These are phyloP conservation scores for Hyparrhenia diplandra DNA, from an alignment of 176 grass and related monocot species.

Conservation along the genomic window DNA sequence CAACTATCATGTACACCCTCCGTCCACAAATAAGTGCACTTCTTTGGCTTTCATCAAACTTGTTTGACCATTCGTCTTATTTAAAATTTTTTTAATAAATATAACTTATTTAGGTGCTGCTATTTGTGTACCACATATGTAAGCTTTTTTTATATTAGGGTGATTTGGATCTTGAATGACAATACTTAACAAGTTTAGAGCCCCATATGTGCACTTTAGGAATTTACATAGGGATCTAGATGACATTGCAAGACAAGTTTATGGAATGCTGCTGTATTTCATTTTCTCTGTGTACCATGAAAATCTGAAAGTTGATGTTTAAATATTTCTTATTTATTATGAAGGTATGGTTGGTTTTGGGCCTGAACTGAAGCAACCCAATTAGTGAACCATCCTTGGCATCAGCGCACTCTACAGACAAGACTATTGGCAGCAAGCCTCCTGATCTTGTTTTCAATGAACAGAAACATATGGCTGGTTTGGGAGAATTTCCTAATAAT, in stretches of 20 bases:
- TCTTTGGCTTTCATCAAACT: too few species aligned
- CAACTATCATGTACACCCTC: background rate
- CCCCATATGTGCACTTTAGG: background rate
- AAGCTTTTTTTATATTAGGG: background rate
- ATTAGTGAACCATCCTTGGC: slow-evolving; percentile 10
- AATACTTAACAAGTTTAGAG: background rate
- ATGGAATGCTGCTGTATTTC: background rate
- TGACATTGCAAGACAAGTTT: background rate
- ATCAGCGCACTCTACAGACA: slow-evolving; percentile 30
- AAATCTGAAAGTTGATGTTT: background rate
- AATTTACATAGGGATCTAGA: background rate
- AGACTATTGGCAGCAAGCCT: slow-evolving; percentile 14
- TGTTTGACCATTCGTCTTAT: too few species aligned
- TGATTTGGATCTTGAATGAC: background rate
- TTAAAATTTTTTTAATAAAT: too few species aligned
- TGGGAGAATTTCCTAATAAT: slow-evolving; percentile 32
- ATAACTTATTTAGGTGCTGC: too few species aligned
- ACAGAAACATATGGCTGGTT: slow-evolving; percentile 27
- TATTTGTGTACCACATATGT: background rate
- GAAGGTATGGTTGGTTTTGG: slow-evolving; percentile 92
- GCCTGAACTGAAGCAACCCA: slow-evolving; percentile 30
- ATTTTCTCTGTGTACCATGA: background rate
- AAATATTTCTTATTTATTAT: slow-evolving; percentile 8
- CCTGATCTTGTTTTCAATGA: slow-evolving; percentile 24
- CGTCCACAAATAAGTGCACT: too few species aligned